Base-by-base conservation (phyloP, 208 protist genomes). In the Endotrypanum monterogeii region DNA sequence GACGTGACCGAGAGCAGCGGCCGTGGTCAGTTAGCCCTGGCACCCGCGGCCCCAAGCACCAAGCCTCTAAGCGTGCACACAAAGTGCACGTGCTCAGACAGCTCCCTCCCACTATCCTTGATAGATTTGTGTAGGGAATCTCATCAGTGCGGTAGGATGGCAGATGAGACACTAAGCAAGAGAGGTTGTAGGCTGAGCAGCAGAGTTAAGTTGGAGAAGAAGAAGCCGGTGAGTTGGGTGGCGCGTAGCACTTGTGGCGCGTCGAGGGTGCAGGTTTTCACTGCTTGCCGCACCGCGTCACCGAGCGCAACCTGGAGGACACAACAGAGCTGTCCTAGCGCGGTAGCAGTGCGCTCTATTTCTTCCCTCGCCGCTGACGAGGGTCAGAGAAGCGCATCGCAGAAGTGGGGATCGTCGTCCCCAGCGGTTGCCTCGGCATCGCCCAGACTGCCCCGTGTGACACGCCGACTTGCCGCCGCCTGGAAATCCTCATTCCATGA, bases 401-500 rank as follows among this genome's bases (percentile, higher is more conserved):
- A n/a, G 1, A n/a, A 25, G 14, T 44, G 14, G 20, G 9, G 5
- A n/a, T 12, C 60, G 28, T 20, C 37, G 60, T 16, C 60, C 35
- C 20, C 63, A 16, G 25, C n/a, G 0, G 44, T 3, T 9, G 11
- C 44, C 46, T 51, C 44, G 44, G 32, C 63, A 32, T 54, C 41
- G 41, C n/a, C 63, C 8, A 52, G n/a, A 25, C n/a, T 16, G 28
- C 28, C 63, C 35, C 63, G 63, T 8, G 63, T 54, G 18, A 39
- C 28, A 28, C 63, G 39, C 4, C 63, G 63, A 54, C 63, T 68
- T 25, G 44, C 39, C 20, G 63, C 63, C 20, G 63, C 44, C 44
- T 68, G 63, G 63, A 25, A 68, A 16, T 46, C n/a, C 32, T 11
- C 16, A 23, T 71, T 50, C 23, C 20, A 11, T 1, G 51, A 50